A percentile compares a stretch with the other conserved stretches of the same genome.
Conservation (phyloP, 805 yeast species). For the Zygoascus bituminiphila region DNA sequence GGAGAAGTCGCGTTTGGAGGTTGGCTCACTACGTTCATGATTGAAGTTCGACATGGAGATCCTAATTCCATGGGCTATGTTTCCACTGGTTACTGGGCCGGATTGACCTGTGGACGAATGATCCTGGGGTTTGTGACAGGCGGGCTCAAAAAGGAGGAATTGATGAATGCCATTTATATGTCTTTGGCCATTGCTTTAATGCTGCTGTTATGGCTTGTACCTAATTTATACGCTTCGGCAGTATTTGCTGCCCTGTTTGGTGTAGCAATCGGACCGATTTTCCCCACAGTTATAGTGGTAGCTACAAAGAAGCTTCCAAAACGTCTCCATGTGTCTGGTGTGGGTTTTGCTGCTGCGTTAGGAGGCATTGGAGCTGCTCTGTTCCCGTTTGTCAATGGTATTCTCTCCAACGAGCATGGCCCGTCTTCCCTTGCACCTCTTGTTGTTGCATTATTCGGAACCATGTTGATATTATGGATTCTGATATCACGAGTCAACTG, state of each 20-base stretch:
- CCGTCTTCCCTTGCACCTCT: constrained; percentile 22
- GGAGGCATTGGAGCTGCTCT: constrained; percentile 80
- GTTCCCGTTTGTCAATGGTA: constrained; percentile 59
- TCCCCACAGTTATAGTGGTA: constrained; percentile 63
- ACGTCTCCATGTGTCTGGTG: constrained; percentile 51
- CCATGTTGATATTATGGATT: constrained; percentile 19
- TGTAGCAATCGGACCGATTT: constrained; percentile 56
- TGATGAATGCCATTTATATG: constrained; percentile 23
- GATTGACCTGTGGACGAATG: constrained; percentile 57
- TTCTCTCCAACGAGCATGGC: constrained; percentile 28
- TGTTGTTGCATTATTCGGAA: constrained; percentile 16
- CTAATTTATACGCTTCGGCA: constrained; percentile 38
- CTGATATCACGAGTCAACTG: constrained; percentile 3
- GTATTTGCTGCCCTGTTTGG: constrained; percentile 45
- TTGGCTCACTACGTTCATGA: constrained; percentile 58
- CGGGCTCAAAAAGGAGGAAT: constrained; percentile 14
- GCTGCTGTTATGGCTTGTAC: constrained; percentile 42
- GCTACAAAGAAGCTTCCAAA: constrained; percentile 55
- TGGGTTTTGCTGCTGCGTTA: constrained; percentile 67
- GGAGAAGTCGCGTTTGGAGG: constrained; percentile 63
- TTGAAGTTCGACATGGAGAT: constrained; percentile 45
- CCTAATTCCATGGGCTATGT: constrained; percentile 47
- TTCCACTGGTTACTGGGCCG: constrained; percentile 65
- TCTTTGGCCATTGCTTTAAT: constrained; percentile 32
- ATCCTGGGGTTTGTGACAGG: constrained; percentile 35